A percentile compares a stretch with the other conserved stretches of the same genome.
Evolutionary conservation across 2,329 filamentous ascomycete genomes (phyloP).

Genomic region (Aspergillus tamarii): DNA sequence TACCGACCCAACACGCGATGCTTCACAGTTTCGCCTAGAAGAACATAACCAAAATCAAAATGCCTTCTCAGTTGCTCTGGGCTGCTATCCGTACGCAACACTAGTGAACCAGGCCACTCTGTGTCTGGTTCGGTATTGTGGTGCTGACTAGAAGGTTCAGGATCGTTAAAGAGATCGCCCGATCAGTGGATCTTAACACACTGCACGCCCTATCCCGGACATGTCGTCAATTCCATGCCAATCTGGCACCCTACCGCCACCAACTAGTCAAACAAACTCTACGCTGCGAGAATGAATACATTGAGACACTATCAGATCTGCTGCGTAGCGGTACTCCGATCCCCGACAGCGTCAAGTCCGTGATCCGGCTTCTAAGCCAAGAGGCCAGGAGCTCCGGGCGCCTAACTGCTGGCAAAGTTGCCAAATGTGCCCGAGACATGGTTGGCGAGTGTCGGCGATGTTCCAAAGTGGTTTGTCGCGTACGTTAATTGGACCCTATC

Average conservation of each 20-base stretch:
- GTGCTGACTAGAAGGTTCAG: conserved; percentile 51
- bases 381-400: conserved; percentile 36
- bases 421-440: conserved; percentile 83
- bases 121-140: conserved; percentile 12
- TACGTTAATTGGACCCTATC: conserved; percentile 48
- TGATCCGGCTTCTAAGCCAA: conserved; percentile 33
- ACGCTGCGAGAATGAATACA: conserved; percentile 74
- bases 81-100: conserved; percentile 52
- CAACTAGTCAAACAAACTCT: conserved; percentile 75
- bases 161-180: conserved; percentile 74
- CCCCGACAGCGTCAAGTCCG: conserved; percentile 36
- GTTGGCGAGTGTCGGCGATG: conserved; percentile 83
- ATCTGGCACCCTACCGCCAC: conserved; percentile 75
- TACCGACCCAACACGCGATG: conserved; percentile 7
- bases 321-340: conserved; percentile 47
- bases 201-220: conserved; percentile 81
- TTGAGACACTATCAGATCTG: conserved; percentile 41
- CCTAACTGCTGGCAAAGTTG: conserved; percentile 68
- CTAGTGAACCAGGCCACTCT: conserved; percentile 19
- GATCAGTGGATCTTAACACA: conserved; percentile 81
- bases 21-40: conserved; percentile 6
- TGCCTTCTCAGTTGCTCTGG: conserved; percentile 47
- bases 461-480: conserved; percentile 76
- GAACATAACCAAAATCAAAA: conserved; percentile 31
- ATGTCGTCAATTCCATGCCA: conserved; percentile 76